Conservation (phyloP, 1,139 yeast species). For the Yamadazyma sp. region DNA sequence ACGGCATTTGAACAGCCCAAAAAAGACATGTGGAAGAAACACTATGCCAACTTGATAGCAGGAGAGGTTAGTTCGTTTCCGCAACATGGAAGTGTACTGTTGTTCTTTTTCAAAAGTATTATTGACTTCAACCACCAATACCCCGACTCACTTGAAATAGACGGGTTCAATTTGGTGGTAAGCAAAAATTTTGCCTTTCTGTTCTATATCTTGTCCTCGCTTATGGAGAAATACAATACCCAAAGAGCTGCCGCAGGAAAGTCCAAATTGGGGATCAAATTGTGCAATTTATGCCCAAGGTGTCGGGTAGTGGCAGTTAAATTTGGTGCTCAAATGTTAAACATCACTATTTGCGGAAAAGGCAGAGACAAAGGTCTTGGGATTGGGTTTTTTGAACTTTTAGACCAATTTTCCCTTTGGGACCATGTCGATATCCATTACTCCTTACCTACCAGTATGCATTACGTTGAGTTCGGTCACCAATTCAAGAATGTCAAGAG, state of each 20-base stretch:
- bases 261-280: too few species aligned
- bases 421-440: background rate
- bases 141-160: background rate
- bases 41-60: too few species aligned
- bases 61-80: too few species aligned
- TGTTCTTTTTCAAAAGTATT: background rate
- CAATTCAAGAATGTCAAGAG: conserved; percentile 1
- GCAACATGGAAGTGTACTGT: background rate
- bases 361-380: background rate
- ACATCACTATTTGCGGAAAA: background rate
- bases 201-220: too few species aligned
- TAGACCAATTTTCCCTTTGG: background rate
- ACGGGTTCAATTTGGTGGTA: background rate
- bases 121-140: background rate
- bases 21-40: too few species aligned
- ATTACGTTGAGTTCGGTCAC: background rate
- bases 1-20: too few species aligned
- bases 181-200: too few species aligned
- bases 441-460: background rate
- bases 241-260: too few species aligned
- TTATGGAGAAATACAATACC: too few species aligned
- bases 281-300: too few species aligned
- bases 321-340: background rate
- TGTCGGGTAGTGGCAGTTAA: too few species aligned
- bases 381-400: background rate